These are phyloP conservation scores for Kazachstania africana DNA, from an alignment of 805 yeast genomes.

Conservation along the genomic window DNA sequence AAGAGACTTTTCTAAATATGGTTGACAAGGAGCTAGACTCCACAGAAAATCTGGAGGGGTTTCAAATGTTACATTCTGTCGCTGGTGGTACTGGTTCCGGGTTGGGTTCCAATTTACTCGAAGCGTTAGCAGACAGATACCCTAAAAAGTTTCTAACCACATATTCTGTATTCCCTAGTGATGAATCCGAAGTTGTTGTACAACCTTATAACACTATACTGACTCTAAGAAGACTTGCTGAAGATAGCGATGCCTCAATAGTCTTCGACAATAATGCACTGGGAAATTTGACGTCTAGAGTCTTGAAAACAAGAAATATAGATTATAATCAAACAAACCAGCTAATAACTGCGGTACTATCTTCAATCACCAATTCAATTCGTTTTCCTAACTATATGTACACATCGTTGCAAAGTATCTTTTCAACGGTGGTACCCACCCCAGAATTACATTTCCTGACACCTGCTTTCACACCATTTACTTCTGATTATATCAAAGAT, in stretches of 20 bases:
- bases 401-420: constrained; percentile 69
- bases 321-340: constrained; percentile 75
- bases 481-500: constrained; percentile 50
- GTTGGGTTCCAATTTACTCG: constrained; percentile 73
- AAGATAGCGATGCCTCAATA: constrained; percentile 75
- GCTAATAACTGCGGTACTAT: constrained; percentile 72
- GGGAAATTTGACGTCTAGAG: constrained; percentile 54
- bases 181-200: constrained; percentile 88
- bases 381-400: constrained; percentile 89
- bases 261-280: constrained; percentile 88
- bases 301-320: constrained; percentile 44
- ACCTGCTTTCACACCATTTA: constrained; percentile 70
- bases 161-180: constrained; percentile 74
- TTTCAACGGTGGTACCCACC: constrained; percentile 75
- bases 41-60: constrained; percentile 81
- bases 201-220: constrained; percentile 90
- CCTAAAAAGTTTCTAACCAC: constrained; percentile 77
- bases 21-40: constrained; percentile 84
- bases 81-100: constrained; percentile 99
- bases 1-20: constrained; percentile 69
- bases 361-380: constrained; percentile 75
- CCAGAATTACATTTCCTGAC: constrained; percentile 69
- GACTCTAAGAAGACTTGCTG: constrained; percentile 70
- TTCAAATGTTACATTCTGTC: constrained; percentile 83
- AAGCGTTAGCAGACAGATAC: constrained; percentile 67